A percentile compares a stretch with the other conserved stretches of the same genome.
phyloP scores from a whole-genome alignment of 163 green algal genomes.

The Chlamydomonas reinhardtii region DNA sequence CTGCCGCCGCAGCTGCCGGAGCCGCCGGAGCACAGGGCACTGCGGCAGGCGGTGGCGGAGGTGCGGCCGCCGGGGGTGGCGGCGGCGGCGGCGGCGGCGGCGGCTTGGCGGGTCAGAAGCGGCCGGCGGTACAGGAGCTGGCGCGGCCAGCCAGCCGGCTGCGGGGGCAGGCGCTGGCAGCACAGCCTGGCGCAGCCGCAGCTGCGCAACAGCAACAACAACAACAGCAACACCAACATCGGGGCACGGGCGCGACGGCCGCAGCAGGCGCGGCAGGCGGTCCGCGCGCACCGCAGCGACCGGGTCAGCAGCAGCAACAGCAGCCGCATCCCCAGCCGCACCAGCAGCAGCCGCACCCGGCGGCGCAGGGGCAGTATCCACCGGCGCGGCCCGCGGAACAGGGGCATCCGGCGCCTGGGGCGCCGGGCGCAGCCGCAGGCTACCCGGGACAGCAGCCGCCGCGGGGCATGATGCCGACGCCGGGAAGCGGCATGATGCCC shows the following conservation, averaged over 20 bases:
- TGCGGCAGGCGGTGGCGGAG: neutral
- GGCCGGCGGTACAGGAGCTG: slow-evolving; percentile 24
- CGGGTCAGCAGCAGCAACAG: too few relatives aligned
- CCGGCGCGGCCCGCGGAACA: too few relatives aligned
- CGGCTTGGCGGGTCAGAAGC: slow-evolving; percentile 14
- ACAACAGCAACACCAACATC: neutral
- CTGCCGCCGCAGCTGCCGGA: too few relatives aligned
- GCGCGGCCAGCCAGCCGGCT: slow-evolving; percentile 8
- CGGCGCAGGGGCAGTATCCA: neutral
- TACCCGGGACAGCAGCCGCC: neutral
- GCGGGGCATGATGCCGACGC: neutral
- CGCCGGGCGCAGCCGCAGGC: too few relatives aligned
- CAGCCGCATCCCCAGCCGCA: too few relatives aligned
- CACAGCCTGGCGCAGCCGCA: neutral
- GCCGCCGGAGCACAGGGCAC: too few relatives aligned
- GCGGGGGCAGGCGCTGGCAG: neutral
- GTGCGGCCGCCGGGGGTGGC: neutral
- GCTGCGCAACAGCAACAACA: neutral
- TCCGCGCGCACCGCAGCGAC: too few relatives aligned
- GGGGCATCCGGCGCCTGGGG: too few relatives aligned
- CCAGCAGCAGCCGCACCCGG: too few relatives aligned
- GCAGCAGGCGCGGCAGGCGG: neutral
- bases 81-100: neutral
- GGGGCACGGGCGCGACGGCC: neutral
- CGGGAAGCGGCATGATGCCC: slow-evolving; percentile 2